Percentiles rank a stretch among this genome's conserved stretches.
Conservation (phyloP, 805 yeast genomes). For the Kuraishia hungarica region DNA sequence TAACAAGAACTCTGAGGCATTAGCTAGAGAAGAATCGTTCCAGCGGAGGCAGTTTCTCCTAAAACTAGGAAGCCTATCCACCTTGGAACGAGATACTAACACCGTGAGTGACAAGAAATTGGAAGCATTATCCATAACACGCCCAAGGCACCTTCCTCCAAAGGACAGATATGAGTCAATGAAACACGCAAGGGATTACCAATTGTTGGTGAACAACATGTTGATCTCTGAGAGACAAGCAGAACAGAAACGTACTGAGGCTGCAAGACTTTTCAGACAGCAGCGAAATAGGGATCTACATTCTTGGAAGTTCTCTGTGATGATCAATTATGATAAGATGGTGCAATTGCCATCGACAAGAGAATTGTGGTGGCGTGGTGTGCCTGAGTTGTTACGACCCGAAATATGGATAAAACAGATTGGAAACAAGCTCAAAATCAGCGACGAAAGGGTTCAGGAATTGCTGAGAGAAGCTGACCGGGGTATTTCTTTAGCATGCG, state of each 20-base stretch:
- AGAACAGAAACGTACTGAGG: conserved; percentile 20
- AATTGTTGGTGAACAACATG: conserved; percentile 32
- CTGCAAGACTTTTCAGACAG: conserved; percentile 23
- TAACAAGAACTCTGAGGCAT: conserved; percentile 21
- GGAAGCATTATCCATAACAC: neutral
- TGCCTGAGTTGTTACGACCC: conserved; percentile 34
- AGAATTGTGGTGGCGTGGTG: conserved; percentile 56
- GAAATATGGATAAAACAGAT: conserved; percentile 43
- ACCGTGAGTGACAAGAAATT: neutral
- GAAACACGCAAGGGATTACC: conserved; percentile 47
- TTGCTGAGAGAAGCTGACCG: conserved; percentile 9
- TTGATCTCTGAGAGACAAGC: conserved; percentile 27
- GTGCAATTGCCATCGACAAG: conserved; percentile 31
- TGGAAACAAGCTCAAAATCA: conserved; percentile 21
- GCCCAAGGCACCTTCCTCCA: conserved; percentile 64
- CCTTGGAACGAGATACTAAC: neutral
- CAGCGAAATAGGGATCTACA: conserved; percentile 27
- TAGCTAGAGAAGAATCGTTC: conserved; percentile 25
- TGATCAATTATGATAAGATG: conserved; percentile 25
- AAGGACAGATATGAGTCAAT: conserved; percentile 42
- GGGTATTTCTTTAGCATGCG: conserved; percentile 20
- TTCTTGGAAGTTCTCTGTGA: conserved; percentile 31
- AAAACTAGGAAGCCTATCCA: conserved; percentile 6
- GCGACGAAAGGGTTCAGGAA: conserved; percentile 1
- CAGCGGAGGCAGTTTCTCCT: conserved; percentile 20